These are phyloP conservation scores for Plenodomus biglobosus DNA, from an alignment of 2,329 filamentous ascomycete genomes.

Conservation along the genomic window DNA sequence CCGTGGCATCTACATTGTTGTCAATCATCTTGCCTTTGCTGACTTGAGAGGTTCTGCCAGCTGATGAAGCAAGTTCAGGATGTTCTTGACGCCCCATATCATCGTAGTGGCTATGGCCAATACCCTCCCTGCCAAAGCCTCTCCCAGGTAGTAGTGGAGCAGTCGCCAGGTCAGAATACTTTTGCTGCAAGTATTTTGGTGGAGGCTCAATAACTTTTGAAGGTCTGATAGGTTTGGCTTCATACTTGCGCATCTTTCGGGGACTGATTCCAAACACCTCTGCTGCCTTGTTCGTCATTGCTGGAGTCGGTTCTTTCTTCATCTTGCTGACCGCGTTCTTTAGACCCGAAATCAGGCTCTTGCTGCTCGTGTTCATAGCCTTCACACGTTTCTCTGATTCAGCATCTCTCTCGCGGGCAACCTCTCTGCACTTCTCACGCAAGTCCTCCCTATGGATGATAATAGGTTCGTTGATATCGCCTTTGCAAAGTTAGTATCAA, in stretches of 20 bases:
- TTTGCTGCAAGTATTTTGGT: conserved; percentile 9
- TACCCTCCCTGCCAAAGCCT: conserved; percentile 14
- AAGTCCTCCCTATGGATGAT: conserved; percentile 23
- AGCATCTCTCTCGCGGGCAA: conserved; percentile 11
- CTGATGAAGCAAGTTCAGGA: conserved; percentile 11
- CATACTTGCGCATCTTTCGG: conserved; percentile 15
- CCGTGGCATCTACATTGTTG: too few relatives aligned
- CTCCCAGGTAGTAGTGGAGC: conserved; percentile 29
- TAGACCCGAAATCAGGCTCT: conserved; percentile 31
- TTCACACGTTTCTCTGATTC: conserved; percentile 22
- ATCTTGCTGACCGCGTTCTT: conserved; percentile 10
- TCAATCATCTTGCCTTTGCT: not conserved
- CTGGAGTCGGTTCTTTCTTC: conserved; percentile 3
- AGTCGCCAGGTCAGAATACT: conserved; percentile 25
- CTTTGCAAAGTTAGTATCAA: not conserved
- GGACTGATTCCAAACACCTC: conserved; percentile 39
- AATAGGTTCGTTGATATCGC: conserved; percentile 8
- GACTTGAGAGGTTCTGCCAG: not conserved
- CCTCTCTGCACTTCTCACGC: conserved; percentile 20
- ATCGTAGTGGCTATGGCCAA: conserved; percentile 7
- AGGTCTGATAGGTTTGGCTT: conserved; percentile 19
- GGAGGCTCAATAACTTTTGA: conserved; percentile 5
- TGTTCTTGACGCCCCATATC: conserved; percentile 4
- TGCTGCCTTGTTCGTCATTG: conserved; percentile 31
- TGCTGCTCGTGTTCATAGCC: conserved; percentile 37